These are phyloP conservation scores for Cucumis melo DNA, from an alignment of 306 rosid species.

Conservation along the genomic window DNA sequence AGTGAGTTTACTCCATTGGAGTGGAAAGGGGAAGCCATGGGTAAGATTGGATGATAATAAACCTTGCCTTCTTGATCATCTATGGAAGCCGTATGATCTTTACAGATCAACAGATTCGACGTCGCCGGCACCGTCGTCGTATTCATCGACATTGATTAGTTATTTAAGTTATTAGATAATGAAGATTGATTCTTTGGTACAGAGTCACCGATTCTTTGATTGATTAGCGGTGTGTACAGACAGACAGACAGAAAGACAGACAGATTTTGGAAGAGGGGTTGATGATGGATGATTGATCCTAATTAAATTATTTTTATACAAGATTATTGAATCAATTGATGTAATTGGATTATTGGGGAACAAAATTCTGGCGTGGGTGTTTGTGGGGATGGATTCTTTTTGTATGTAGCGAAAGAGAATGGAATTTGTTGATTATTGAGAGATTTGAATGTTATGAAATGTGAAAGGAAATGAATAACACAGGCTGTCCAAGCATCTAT, in stretches of 20 bases:
- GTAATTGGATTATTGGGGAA: not conserved
- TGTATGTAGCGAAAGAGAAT: not conserved
- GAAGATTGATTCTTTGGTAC: conserved; percentile 38
- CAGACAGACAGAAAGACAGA: too few relatives aligned
- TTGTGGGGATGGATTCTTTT: conserved; percentile 7
- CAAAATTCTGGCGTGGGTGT: not conserved
- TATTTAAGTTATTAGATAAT: conserved; percentile 34
- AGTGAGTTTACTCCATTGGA: conserved; percentile 84
- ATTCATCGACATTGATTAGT: conserved; percentile 19
- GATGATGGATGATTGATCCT: not conserved
- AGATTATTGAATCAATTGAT: not conserved
- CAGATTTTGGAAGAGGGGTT: not conserved
- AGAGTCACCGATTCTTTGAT: conserved; percentile 9
- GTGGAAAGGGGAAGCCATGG: conserved; percentile 98
- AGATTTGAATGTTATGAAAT: not conserved
- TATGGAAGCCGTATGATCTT: conserved; percentile 94
- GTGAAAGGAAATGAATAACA: not conserved
- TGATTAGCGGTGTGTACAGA: conserved; percentile 42
- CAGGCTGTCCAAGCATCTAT: not conserved
- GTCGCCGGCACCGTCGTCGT: not conserved
- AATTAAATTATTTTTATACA: not conserved
- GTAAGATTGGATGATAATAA: conserved; percentile 58
- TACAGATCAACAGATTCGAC: not conserved
- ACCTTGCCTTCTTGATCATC: conserved; percentile 61
- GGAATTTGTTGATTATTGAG: not conserved